Percentiles rank a stretch among this genome's conserved stretches.
Conservation (phyloP, 225 moss, liverwort and hornwort species). For the Lunularia cruciata region DNA sequence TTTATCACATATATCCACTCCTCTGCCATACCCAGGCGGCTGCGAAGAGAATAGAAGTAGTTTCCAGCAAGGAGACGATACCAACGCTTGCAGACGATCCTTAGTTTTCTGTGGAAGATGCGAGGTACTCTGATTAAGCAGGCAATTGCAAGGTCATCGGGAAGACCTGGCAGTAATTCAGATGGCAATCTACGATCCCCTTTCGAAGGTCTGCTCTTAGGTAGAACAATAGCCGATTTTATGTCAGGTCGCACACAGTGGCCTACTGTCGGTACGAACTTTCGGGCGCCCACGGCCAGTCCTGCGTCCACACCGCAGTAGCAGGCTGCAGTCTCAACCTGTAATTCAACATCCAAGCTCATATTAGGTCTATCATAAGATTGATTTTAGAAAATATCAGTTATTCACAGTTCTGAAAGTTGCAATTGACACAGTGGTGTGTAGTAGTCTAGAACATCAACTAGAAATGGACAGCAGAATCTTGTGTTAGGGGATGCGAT, state of each 20-base stretch:
- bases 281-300: slow-evolving; percentile 84
- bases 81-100: slow-evolving; percentile 98
- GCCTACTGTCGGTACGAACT: slow-evolving; percentile 92
- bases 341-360: slow-evolving; percentile 33
- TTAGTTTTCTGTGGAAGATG: slow-evolving; percentile 79
- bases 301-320: slow-evolving; percentile 99
- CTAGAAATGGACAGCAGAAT: no score
- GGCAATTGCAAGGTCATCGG: slow-evolving; percentile 98
- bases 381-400: no score
- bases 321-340: slow-evolving; percentile 99
- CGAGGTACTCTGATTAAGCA: slow-evolving; percentile 95
- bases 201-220: slow-evolving; percentile 78
- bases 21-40: slow-evolving; percentile 94
- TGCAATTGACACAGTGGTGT: no score
- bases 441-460: no score
- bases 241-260: slow-evolving; percentile 97
- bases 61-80: slow-evolving; percentile 93
- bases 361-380: no score
- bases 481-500: no score
- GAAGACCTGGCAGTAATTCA: slow-evolving; percentile 93
- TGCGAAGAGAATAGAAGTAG: slow-evolving; percentile 87
- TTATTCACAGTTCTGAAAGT: no score
- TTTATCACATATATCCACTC: slow-evolving; percentile 99
- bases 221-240: slow-evolving; percentile 80
- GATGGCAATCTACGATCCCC: slow-evolving; percentile 80